These are phyloP conservation scores for Aureobasidium leucospermi DNA, from an alignment of 2,329 filamentous ascomycete species.

Conservation along the genomic window DNA sequence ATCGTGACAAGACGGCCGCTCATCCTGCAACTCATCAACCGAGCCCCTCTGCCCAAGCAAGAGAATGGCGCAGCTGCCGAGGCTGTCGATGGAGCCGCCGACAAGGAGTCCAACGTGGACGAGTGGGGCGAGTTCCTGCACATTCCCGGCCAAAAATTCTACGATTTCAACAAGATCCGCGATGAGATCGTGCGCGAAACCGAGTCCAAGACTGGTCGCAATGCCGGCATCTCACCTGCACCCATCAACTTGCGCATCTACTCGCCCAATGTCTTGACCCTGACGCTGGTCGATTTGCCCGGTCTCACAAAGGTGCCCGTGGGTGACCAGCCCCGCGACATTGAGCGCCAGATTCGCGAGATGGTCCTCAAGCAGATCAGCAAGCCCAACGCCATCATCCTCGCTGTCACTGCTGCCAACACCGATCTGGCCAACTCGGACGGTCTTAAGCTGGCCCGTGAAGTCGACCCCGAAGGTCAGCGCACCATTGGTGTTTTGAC, in stretches of 20 bases:
- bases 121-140: conserved; percentile 99
- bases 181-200: conserved; percentile 97
- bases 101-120: conserved; percentile 83
- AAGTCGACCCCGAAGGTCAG: conserved; percentile 96
- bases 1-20: conserved; percentile 95
- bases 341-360: conserved; percentile 91
- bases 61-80: conserved; percentile 63
- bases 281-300: conserved; percentile 93
- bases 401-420: conserved; percentile 94
- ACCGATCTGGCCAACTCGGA: conserved; percentile 98
- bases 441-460: conserved; percentile 87
- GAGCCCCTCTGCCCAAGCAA: conserved; percentile 54
- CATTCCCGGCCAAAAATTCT: conserved; percentile 94
- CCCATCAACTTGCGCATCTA: conserved; percentile 98
- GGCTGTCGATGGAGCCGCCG: conserved; percentile 54
- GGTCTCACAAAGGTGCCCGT: conserved; percentile 95
- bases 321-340: conserved; percentile 92
- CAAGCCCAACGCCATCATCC: conserved; percentile 96
- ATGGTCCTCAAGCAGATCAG: conserved; percentile 99
- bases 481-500: conserved; percentile 96
- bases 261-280: conserved; percentile 93
- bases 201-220: conserved; percentile 90
- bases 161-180: conserved; percentile 96
- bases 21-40: conserved; percentile 96
- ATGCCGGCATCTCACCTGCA: conserved; percentile 90